Conservation (phyloP, 2,329 filamentous ascomycete species). For the Aspergillus sojae region DNA sequence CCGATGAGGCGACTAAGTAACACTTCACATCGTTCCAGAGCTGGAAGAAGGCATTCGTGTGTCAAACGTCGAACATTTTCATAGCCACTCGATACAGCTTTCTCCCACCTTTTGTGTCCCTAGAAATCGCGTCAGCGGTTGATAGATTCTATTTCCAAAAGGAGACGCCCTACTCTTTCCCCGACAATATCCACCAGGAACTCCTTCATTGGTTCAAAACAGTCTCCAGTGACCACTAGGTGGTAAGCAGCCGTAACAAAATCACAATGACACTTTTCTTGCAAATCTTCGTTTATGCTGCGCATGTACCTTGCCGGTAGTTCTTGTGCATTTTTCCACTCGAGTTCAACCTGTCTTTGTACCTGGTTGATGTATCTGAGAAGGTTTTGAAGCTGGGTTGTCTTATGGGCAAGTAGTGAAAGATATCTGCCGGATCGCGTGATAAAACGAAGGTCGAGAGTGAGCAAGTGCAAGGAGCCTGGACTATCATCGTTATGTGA, state of each 20-base stretch:
- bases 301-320: slow-evolving; percentile 76
- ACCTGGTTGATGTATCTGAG: slow-evolving; percentile 82
- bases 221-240: slow-evolving; percentile 80
- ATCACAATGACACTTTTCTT: slow-evolving; percentile 63
- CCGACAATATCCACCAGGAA: slow-evolving; percentile 85
- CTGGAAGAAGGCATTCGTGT: slow-evolving; percentile 86
- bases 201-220: slow-evolving; percentile 73
- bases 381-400: slow-evolving; percentile 83
- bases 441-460: slow-evolving; percentile 82
- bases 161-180: slow-evolving; percentile 64
- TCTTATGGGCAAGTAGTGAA: slow-evolving; percentile 81
- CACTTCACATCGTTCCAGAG: slow-evolving; percentile 78
- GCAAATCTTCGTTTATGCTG: slow-evolving; percentile 74
- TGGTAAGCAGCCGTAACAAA: slow-evolving; percentile 81
- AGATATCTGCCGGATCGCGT: slow-evolving; percentile 74
- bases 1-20: slow-evolving; percentile 82
- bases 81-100: slow-evolving; percentile 76
- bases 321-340: slow-evolving; percentile 82
- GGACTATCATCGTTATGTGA: slow-evolving; percentile 36
- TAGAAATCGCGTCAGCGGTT: slow-evolving; percentile 39
- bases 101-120: slow-evolving; percentile 96
- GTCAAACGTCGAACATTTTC: slow-evolving; percentile 75
- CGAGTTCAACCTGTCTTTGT: slow-evolving; percentile 74
- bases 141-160: not conserved
- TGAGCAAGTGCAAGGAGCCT: slow-evolving; percentile 62